Base-by-base conservation (phyloP, 768 basidiomycete species). In the Holtermanniella nyarrowii region DNA sequence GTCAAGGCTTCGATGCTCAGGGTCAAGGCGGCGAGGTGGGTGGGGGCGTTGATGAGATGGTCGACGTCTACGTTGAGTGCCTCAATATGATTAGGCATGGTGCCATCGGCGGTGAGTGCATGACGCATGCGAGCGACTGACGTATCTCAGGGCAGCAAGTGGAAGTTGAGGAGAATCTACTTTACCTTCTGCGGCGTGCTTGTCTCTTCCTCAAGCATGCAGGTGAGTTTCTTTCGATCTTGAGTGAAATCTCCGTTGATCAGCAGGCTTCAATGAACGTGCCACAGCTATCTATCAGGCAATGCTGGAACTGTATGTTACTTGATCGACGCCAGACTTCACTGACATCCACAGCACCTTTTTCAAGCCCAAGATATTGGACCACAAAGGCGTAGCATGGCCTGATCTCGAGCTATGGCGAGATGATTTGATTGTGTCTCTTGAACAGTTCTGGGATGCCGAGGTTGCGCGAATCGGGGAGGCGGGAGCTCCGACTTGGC, bases 401-500 rank as follows among this genome's bases (percentile, higher is more conserved):
- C 3, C 46, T 52, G 1, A 44, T 39, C 5, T 51, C 54, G 37
- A 61, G 57, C 18, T 55, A 52, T 21, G 50, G 46, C 43, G 50
- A 0, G 43, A 50, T 2, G 55, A 45, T 1, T 46, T 71, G 1
- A 13, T 71, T 2, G 43, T 50, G 11, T 59, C 59, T 1, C 66
- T 73, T 24, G 73, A 74, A 44, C 11, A 42, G 1, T 76, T 75
- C 43, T 75, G 74, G 74, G 72, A 74, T 42, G 42, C 61, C 1
- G 74, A 73, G 44, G 56, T 52, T 0, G 67, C 74, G 3, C 68
- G 72, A 2, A 61, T 74, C 16, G 75, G 74, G 12, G 73, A 74
- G 39, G 0, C 39, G 1, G 66, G 61, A 1, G 57, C 74, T 0
- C 45, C 21, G 10, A 73, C 73, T 0, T 75, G 74, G 74, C 20